Base-by-base conservation (phyloP, 164 flowering plant species). In the Aristolochia californica region DNA sequence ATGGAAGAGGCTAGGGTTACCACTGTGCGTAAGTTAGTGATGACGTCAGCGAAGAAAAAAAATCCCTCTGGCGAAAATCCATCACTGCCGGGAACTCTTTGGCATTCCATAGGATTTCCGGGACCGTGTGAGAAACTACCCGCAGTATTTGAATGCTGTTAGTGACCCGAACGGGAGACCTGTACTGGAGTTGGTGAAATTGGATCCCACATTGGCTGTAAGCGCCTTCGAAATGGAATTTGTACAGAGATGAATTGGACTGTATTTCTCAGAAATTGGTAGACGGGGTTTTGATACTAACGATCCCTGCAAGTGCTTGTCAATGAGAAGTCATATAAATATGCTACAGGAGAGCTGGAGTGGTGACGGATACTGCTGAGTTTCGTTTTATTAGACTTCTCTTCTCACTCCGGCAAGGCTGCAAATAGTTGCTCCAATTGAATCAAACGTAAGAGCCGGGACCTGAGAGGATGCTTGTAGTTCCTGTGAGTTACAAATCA, bases 81-180 rank as follows among this genome's bases (percentile, higher is more conserved):
- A 86, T 62, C 97, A 83, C 64, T 77, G 79, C 53, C 62, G 99
- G 64, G 48, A 60, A 7, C 55, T 94, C 59, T 94, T 94, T 57
- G 99, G 99, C 10, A 75, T 90, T 26, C 87, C 95, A 0, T 88
- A 82, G 20, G 96, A 94, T 75, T 90, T 94, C 57, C 66, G 96
- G 59, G 97, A 94, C 53, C 63, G 95, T 48, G 77, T 86, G 16
- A 59, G 11, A 26, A 80, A 84, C 44, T 94, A 82, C 55, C 85
- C 88, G 0, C 69, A 84, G 50, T 83, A 72, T 69, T 94, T 94
- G 43, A 74, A 69, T 21, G 55, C 77, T 20, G 80, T 70, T 5
- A 78, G 82, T 30, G 95, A 81, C 21, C 75, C 66, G 4, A 87
- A 80, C 55, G 95, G 95, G 52, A 79, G 58, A 58, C 64, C 84